Base-by-base conservation (phyloP, 1,284 basidiomycete genomes). In the Melampsora americana region DNA sequence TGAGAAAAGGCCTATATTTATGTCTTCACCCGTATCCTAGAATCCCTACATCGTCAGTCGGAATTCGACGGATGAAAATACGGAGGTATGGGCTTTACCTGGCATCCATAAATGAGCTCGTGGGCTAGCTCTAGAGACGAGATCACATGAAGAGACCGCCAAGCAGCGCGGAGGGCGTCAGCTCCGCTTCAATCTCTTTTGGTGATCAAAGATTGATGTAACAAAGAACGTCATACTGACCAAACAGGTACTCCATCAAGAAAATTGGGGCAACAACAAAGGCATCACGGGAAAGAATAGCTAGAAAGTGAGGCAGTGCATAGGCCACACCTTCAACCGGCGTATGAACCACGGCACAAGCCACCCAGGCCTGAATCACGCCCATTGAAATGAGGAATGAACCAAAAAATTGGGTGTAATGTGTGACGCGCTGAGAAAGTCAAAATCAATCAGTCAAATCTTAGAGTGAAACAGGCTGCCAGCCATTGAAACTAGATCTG, bases 351-450 rank as follows among this genome's bases (percentile, higher is more conserved):
- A 62, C 59, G 26, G 70, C 70, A n/a, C 70, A 73, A 32, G 50
- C 44, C 14, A 73, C 61, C 70, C 70, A 73, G 61, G 46, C 70
- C 23, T 73, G 70, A 28, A 66, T 73, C 5, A 73, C 70, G 6
- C 70, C 70, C 70, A 73, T 73, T 30, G 70, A 46, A 56, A 73
- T 73, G 26, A 73, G 64, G 26, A 73, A 44, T 2, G 70, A 44
- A 20, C 70, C 70, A 48, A 73, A 73, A 32, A 73, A 56, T 59
- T 73, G 70, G 12, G 70, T 73, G 62, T 73, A 73, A 23, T 73
- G 48, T 42, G 70, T 73, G 59, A 48, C 65, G 18, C 70, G 61
- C 70, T 73, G 62, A 20, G 23, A 35, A 39, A 12, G 9, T 72
- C 9, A 64, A 16, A 44, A 44, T 39, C 44, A 26, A 23, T 16